Evolutionary conservation across 805 yeast species (phyloP), one percentile per base, ranked within the genome.

Genomic region (Nakazawaea ishiwadae): DNA sequence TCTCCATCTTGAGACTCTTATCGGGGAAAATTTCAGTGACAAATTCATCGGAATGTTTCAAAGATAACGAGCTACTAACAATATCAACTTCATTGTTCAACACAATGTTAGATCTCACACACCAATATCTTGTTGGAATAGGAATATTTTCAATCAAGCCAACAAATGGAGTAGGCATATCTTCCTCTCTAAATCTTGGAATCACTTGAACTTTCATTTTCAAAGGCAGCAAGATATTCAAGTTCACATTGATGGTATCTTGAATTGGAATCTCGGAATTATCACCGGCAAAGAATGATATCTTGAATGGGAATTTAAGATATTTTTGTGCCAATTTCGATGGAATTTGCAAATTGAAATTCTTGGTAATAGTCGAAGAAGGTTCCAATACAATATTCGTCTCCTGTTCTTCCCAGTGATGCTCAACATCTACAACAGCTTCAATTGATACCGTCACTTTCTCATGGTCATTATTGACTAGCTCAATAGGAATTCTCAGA

Each of bases 71-170:
- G n/a, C 58, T 47, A 3, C 48, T 61, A 2, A 73, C 62, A 48
- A 74, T 52, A 15, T 61, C 66, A n/a, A 55, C 48, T 1, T 46
- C 48, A 3, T 45, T 49, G 6, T 55, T 56, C 26, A 62, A 52
- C n/a, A 47, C 45, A 51, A 74, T 18, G 55, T 60, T 19, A 30
- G 51, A 20, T 46, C 53, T 49, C 51, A 55, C 47, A 56, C 56
- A 42, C 73, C 73, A 66, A 20, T 52, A 50, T 31, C 74, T 53
- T 5, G 57, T 47, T 20, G 65, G 66, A 23, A 54, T 53, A 3
- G 68, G 62, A 8, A 44, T 48, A 12, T 40, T 27, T 7, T 12
- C 17, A 9, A 15, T 28, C 27, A 31, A 48, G 29, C 44, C 35
- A 40, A 50, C 48, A 48, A 50, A 59, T 2, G 47, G 47, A 14